Evolutionary conservation across 257 asterid species (phyloP).

Genomic region (Nicotiana benthamiana): DNA sequence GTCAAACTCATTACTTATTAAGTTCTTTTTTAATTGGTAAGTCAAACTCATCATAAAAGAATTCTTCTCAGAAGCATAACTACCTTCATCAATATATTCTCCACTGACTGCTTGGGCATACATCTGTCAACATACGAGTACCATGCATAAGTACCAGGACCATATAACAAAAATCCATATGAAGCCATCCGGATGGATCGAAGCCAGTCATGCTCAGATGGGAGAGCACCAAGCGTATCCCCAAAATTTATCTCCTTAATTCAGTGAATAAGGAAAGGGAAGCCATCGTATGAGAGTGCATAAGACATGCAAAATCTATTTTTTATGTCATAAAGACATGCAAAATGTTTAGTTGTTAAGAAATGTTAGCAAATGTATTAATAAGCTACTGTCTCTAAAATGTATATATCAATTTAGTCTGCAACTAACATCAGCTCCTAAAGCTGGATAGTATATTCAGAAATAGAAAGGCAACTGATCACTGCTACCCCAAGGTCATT

Average conservation of each 20-base stretch:
- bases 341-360: neutral
- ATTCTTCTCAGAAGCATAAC: neutral
- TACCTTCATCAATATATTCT: conserved; percentile 61
- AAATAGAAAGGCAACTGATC: neutral
- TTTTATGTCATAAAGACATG: neutral
- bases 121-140: conserved; percentile 67
- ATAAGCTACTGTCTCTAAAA: neutral
- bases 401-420: neutral
- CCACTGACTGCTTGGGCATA: conserved; percentile 66
- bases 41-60: neutral
- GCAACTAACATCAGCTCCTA: neutral
- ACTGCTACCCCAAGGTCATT: neutral
- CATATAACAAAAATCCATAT: conserved; percentile 78
- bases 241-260: neutral
- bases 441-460: neutral
- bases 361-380: neutral
- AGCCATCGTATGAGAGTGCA: neutral
- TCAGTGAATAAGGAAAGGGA: neutral
- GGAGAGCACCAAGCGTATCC: conserved; percentile 32
- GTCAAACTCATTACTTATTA: neutral
- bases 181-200: conserved; percentile 82
- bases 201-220: conserved; percentile 68
- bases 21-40: neutral
- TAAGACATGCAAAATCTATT: neutral
- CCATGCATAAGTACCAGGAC: conserved; percentile 93